phyloP scores from a whole-genome alignment of 768 basidiomycete species.

The Gloeostereum incarnatum region DNA sequence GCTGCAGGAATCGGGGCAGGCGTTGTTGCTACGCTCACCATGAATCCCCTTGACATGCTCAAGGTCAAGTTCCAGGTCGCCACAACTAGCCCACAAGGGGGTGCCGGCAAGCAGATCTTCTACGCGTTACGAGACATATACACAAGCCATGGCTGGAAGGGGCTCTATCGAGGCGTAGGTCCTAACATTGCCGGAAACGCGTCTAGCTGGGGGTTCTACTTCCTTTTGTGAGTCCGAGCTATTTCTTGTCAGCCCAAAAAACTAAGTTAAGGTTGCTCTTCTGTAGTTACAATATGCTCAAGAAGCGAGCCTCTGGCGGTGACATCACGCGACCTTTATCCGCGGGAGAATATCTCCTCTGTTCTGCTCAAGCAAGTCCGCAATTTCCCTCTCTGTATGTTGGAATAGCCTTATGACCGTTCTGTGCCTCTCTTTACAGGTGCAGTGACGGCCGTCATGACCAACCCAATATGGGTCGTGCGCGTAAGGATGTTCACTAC shows the following conservation, averaged over 20 bases:
- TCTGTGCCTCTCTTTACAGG: slow-evolving; percentile 43
- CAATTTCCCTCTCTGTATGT: slow-evolving; percentile 17
- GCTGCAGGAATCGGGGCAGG: slow-evolving; percentile 91
- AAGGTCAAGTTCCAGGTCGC: slow-evolving; percentile 92
- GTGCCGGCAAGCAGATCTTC: slow-evolving; percentile 71
- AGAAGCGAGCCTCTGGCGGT: slow-evolving; percentile 64
- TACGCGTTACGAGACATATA: slow-evolving; percentile 65
- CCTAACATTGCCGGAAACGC: slow-evolving; percentile 94
- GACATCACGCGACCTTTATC: slow-evolving; percentile 62
- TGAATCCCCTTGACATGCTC: slow-evolving; percentile 95
- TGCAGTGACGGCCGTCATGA: slow-evolving; percentile 87
- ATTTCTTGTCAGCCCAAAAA: background rate
- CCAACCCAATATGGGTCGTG: slow-evolving; percentile 97
- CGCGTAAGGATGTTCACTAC: slow-evolving; percentile 97
- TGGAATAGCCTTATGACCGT: no score
- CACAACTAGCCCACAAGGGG: slow-evolving; percentile 50
- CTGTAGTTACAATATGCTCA: slow-evolving; percentile 85
- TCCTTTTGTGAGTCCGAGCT: slow-evolving; percentile 84
- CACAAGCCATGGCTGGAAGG: slow-evolving; percentile 65
- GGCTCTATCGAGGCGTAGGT: slow-evolving; percentile 83
- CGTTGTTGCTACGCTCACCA: slow-evolving; percentile 83
- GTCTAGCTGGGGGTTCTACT: slow-evolving; percentile 96
- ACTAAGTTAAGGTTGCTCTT: background rate
- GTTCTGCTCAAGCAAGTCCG: slow-evolving; percentile 95
- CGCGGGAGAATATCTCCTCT: slow-evolving; percentile 74